Evolutionary conservation across 169 alveolate species (phyloP).

Genomic region (Plasmodium inui): DNA sequence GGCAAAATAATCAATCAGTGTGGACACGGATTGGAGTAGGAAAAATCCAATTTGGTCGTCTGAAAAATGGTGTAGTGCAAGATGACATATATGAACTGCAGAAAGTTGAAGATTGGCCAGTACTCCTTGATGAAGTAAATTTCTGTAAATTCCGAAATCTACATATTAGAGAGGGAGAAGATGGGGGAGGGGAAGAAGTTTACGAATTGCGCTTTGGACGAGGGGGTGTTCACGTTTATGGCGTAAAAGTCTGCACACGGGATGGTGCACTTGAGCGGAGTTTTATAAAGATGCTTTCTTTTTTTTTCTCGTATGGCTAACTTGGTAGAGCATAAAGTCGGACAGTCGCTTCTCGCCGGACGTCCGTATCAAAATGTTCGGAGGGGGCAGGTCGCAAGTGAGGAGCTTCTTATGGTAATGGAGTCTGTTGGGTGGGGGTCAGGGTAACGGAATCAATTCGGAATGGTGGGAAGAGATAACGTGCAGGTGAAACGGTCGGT

Average conservation of each 20-base stretch:
- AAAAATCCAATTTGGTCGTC: slow-evolving; percentile 46
- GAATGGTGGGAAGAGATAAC: background rate
- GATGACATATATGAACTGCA: slow-evolving; percentile 77
- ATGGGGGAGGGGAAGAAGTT: background rate
- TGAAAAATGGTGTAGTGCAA: slow-evolving; percentile 82
- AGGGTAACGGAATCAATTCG: background rate
- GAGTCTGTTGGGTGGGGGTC: background rate
- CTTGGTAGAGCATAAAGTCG: slow-evolving; percentile 91
- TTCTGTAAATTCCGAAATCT: slow-evolving; percentile 86
- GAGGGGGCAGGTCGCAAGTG: slow-evolving; percentile 84
- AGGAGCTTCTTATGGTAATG: slow-evolving; percentile 78
- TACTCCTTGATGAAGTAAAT: slow-evolving; percentile 80
- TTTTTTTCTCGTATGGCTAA: slow-evolving; percentile 29
- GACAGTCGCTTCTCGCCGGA: slow-evolving; percentile 93
- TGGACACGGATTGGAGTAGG: slow-evolving; percentile 74
- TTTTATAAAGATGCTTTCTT: background rate
- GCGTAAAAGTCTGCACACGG: background rate
- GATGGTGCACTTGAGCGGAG: background rate
- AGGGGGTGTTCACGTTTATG: background rate
- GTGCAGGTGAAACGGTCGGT: background rate
- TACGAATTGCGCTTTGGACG: background rate
- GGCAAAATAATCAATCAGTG: background rate
- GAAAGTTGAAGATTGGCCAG: slow-evolving; percentile 83
- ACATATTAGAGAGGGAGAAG: background rate
- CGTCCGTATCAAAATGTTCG: slow-evolving; percentile 90